A percentile compares a stretch with the other conserved stretches of the same genome.
Conservation (phyloP, 495 filamentous ascomycete species). For the Aspergillus coremiiformis region DNA sequence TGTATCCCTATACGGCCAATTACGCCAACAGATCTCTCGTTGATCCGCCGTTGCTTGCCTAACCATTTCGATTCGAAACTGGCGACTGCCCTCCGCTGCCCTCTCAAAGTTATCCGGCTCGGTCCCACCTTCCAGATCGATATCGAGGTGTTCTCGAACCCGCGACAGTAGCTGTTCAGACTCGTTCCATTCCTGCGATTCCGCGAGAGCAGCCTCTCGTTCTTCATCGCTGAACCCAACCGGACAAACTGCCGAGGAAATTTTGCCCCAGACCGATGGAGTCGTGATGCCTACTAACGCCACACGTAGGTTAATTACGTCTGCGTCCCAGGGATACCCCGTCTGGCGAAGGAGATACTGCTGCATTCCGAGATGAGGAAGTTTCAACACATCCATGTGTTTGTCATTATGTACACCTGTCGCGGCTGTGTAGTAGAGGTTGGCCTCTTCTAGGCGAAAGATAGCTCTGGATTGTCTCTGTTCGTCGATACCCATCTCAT, state of each 20-base stretch:
- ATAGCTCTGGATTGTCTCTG: slow-evolving; percentile 19
- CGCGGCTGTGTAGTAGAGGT: slow-evolving; percentile 33
- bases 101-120: slow-evolving; percentile 27
- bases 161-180: slow-evolving; percentile 24
- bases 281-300: slow-evolving; percentile 29
- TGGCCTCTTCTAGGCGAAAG: slow-evolving; percentile 29
- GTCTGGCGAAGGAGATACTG: slow-evolving; percentile 29
- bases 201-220: slow-evolving; percentile 21
- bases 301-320: slow-evolving; percentile 29
- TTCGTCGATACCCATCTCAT: slow-evolving; percentile 21
- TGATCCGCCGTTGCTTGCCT: slow-evolving; percentile 18
- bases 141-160: slow-evolving; percentile 22
- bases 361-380: slow-evolving; percentile 25
- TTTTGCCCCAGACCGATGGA: slow-evolving; percentile 21
- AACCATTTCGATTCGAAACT: slow-evolving; percentile 24
- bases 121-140: slow-evolving; percentile 27
- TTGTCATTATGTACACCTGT: slow-evolving; percentile 26
- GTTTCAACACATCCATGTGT: slow-evolving; percentile 22
- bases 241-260: slow-evolving; percentile 21
- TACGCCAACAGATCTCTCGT: slow-evolving; percentile 21
- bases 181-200: slow-evolving; percentile 32
- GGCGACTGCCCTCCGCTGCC: slow-evolving; percentile 15
- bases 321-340: slow-evolving; percentile 31
- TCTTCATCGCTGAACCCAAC: slow-evolving; percentile 25
- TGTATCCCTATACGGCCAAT: slow-evolving; percentile 29